phyloP scores from a whole-genome alignment of 2,329 filamentous ascomycete species.

The Fusarium succisae region DNA sequence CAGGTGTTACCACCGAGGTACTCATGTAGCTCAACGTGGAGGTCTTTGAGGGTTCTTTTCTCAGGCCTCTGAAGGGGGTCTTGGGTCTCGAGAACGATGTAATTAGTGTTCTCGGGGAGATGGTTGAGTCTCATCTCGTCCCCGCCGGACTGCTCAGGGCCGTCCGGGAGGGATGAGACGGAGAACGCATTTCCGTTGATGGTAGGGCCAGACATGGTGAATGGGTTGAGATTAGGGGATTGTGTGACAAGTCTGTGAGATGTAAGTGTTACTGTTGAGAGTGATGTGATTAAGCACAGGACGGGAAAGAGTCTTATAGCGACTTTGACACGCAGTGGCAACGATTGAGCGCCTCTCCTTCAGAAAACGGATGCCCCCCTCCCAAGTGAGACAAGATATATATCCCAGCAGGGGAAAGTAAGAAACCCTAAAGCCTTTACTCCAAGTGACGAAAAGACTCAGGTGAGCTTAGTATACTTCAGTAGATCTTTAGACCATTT shows the following conservation, averaged over 20 bases:
- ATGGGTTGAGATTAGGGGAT: fast-evolving
- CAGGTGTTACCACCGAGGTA: neutral
- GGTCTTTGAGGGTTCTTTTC: neutral
- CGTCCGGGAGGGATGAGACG: neutral
- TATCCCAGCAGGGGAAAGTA: neutral
- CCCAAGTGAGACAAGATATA: neutral
- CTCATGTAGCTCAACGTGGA: neutral
- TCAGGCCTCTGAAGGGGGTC: neutral
- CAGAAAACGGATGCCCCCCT: neutral
- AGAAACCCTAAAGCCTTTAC: neutral
- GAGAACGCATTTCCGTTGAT: neutral
- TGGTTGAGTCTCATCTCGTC: neutral
- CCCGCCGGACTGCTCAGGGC: neutral
- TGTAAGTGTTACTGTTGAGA: fast-evolving
- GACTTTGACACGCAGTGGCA: fast-evolving
- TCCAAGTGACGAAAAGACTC: neutral
- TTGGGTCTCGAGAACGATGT: neutral
- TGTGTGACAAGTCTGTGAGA: too few species aligned
- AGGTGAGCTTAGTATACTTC: neutral
- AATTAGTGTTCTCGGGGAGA: neutral
- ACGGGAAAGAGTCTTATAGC: neutral
- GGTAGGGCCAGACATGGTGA: neutral
- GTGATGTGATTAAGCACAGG: too few species aligned
- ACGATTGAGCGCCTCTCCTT: neutral
- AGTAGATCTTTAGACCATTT: neutral